phyloP scores from a whole-genome alignment of 768 basidiomycete genomes.

The Cyclocybe cylindracea region DNA sequence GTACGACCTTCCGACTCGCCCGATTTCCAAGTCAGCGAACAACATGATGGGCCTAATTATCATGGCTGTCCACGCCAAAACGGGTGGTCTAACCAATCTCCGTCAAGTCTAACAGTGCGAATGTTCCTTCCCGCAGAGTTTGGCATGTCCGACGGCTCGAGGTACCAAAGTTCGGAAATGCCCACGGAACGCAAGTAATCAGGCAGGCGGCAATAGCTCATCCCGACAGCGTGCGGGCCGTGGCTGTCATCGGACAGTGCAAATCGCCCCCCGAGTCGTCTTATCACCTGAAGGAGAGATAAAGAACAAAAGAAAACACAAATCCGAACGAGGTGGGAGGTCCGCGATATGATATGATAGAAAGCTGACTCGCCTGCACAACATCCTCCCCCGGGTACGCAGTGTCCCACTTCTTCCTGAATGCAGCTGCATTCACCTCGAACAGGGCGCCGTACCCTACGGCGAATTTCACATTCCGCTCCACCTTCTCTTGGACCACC shows the following conservation, averaged over 20 bases:
- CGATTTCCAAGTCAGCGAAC: background rate
- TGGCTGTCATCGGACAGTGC: slow-evolving; percentile 96
- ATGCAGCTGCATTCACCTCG: slow-evolving; percentile 90
- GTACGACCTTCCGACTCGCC: slow-evolving; percentile 3
- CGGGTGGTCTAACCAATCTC: slow-evolving; percentile 56
- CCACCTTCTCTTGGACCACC: slow-evolving; percentile 61
- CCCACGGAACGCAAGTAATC: slow-evolving; percentile 65
- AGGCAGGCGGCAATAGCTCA: slow-evolving; percentile 73
- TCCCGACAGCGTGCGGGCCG: slow-evolving; percentile 82
- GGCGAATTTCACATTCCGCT: slow-evolving; percentile 74
- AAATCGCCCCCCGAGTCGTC: slow-evolving; percentile 69
- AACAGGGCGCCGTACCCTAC: slow-evolving; percentile 87
- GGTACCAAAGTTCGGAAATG: slow-evolving; percentile 66
- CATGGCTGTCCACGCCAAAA: slow-evolving; percentile 50
- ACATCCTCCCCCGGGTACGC: slow-evolving; percentile 86
- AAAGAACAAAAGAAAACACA: background rate
- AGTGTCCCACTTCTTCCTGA: slow-evolving; percentile 86
- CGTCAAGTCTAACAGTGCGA: slow-evolving; percentile 43
- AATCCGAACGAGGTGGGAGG: background rate
- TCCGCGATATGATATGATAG: background rate
- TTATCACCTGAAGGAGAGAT: slow-evolving; percentile 57
- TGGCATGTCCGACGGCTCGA: slow-evolving; percentile 39
- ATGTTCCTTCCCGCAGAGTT: slow-evolving; percentile 50
- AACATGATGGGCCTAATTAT: slow-evolving; percentile 8
- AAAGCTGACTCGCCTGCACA: slow-evolving; percentile 50